Evolutionary conservation across 2,329 filamentous ascomycete species (phyloP).

Genomic region (Talaromyces piceae): DNA sequence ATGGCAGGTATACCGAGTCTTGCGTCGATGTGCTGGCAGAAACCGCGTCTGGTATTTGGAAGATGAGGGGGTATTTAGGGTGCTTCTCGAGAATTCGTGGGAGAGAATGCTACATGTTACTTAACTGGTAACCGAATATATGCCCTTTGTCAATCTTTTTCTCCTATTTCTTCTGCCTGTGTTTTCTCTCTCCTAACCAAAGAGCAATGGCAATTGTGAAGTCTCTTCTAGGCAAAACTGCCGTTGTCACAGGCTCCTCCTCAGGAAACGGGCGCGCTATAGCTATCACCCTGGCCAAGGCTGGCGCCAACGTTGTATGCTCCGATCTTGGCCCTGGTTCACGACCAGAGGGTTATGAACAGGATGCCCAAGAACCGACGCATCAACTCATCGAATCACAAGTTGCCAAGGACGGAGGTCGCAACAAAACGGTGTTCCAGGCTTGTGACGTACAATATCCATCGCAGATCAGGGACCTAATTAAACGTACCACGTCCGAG

Average conservation of each 20-base stretch:
- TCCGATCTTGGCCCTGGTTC: background rate
- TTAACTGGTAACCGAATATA: background rate
- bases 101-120: background rate
- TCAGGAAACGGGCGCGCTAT: conserved; percentile 20
- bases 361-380: background rate
- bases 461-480: conserved; percentile 42
- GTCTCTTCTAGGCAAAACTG: conserved; percentile 14
- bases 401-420: background rate
- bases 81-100: background rate
- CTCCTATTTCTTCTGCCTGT: no score
- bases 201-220: background rate
- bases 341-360: background rate
- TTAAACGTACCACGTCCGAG: conserved; percentile 52
- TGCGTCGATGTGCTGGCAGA: background rate
- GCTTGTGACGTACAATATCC: background rate
- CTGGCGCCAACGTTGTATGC: conserved; percentile 1
- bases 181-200: no score
- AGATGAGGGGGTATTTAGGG: background rate
- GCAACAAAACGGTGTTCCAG: background rate
- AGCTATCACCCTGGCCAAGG: conserved; percentile 7
- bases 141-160: no score
- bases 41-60: background rate
- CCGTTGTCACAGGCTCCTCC: conserved; percentile 20
- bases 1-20: background rate
- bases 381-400: background rate